Evolutionary conservation across 2,329 filamentous ascomycete genomes (phyloP).

Genomic region (Acrodontium crateriforme): DNA sequence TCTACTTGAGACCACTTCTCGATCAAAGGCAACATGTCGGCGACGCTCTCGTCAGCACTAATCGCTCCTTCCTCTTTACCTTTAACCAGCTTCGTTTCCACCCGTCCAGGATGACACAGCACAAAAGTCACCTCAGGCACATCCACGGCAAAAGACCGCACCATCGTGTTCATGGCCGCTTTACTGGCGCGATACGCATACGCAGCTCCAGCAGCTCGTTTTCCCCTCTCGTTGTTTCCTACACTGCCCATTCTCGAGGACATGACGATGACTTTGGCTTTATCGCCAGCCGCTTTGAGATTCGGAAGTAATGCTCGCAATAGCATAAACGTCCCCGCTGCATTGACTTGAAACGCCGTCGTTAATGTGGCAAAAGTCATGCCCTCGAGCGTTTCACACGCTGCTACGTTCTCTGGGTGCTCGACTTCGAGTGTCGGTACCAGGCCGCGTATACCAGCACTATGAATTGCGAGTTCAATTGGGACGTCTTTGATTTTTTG

Average conservation of each 20-base stretch:
- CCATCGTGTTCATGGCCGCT: conserved; percentile 32
- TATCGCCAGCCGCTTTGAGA: conserved; percentile 10
- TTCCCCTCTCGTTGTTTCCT: conserved; percentile 20
- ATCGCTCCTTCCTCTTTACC: conserved; percentile 34
- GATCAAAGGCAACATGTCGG: conserved; percentile 25
- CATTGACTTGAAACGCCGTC: conserved; percentile 28
- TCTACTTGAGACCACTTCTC: conserved; percentile 17
- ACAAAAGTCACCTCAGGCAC: conserved; percentile 29
- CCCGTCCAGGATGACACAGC: conserved; percentile 32
- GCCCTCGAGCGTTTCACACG: conserved; percentile 26
- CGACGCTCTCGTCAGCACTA: conserved; percentile 27
- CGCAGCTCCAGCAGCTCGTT: conserved; percentile 23
- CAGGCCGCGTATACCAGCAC: conserved; percentile 32
- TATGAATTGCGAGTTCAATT: conserved; percentile 30
- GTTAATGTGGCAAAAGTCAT: conserved; percentile 29
- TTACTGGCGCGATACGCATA: conserved; percentile 37
- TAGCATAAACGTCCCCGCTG: conserved; percentile 28
- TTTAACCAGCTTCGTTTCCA: conserved; percentile 31
- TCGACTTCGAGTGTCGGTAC: conserved; percentile 19
- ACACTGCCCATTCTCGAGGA: conserved; percentile 33
- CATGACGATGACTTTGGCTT: conserved; percentile 28
- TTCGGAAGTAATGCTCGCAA: conserved; percentile 25
- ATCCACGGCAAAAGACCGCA: conserved; percentile 31
- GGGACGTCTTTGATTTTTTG: conserved; percentile 8
- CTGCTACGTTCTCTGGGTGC: conserved; percentile 22